Conservation (phyloP, 2,329 filamentous ascomycete species). For the Xylariomycetidae sp. region DNA sequence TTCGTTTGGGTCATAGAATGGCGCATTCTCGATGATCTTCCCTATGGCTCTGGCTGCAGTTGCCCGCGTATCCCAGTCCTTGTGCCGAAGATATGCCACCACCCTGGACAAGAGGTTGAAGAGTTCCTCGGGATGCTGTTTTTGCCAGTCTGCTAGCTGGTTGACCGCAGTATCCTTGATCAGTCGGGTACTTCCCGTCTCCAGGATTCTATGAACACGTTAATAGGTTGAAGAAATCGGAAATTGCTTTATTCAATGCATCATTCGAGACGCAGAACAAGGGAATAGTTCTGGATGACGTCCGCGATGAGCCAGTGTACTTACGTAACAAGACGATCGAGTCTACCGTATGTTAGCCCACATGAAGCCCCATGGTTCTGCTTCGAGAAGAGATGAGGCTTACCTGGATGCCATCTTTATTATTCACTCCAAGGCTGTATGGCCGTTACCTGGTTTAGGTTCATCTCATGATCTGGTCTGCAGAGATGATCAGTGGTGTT, state of each 20-base stretch:
- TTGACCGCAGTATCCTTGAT: slow-evolving; percentile 97
- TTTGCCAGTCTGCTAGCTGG: slow-evolving; percentile 96
- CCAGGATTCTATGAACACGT: slow-evolving; percentile 80
- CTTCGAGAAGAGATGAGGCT: slow-evolving; percentile 14
- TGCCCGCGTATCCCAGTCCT: slow-evolving; percentile 94
- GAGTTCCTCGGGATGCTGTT: slow-evolving; percentile 93
- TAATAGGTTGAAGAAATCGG: too few species aligned
- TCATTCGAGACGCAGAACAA: too few species aligned
- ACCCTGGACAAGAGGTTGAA: slow-evolving; percentile 93
- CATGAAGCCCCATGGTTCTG: slow-evolving; percentile 1
- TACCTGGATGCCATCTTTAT: slow-evolving; percentile 55
- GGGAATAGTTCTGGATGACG: too few species aligned
- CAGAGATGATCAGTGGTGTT: too few species aligned
- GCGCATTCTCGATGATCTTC: slow-evolving; percentile 86
- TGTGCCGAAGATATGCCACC: slow-evolving; percentile 90
- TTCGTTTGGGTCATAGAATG: slow-evolving; percentile 81
- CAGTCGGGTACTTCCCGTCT: slow-evolving; percentile 92
- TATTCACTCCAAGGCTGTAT: slow-evolving; percentile 28
- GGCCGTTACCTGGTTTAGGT: slow-evolving; percentile 15
- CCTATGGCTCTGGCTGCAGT: slow-evolving; percentile 92
- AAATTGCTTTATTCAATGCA: too few species aligned
- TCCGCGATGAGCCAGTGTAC: too few species aligned
- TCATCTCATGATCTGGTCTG: slow-evolving; percentile 27
- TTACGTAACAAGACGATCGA: slow-evolving; percentile 84
- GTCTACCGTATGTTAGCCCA: slow-evolving; percentile 44